Conservation (phyloP, 2,329 filamentous ascomycete species). For the Teratosphaeria gauchensis region DNA sequence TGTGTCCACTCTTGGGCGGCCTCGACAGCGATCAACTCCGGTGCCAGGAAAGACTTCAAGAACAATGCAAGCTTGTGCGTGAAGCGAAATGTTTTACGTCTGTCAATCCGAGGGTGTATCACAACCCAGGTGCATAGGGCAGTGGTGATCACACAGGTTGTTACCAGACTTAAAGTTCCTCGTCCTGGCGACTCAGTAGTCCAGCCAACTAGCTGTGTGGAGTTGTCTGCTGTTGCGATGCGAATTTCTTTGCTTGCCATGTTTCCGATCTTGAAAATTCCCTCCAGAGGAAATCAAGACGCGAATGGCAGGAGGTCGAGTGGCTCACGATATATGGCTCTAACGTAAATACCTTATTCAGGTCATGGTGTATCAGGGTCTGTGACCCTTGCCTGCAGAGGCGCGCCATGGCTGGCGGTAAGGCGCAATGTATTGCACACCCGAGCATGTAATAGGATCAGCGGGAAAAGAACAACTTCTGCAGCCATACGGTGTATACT, state of each 20-base stretch:
- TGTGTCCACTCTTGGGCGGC: too few relatives aligned
- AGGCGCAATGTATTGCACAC: not conserved
- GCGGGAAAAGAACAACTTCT: not conserved
- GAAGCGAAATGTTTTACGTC: too few relatives aligned
- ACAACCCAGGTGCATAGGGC: too few relatives aligned
- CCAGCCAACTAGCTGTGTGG: slow-evolving; percentile 20
- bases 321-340: not conserved
- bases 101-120: too few relatives aligned
- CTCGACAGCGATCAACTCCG: too few relatives aligned
- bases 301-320: not conserved
- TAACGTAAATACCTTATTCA: too few relatives aligned
- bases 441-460: not conserved
- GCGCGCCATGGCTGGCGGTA: not conserved
- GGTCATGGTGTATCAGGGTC: too few relatives aligned
- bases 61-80: too few relatives aligned
- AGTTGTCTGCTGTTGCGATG: not conserved
- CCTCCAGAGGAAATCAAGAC: not conserved
- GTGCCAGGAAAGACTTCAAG: too few relatives aligned
- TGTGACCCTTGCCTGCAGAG: not conserved
- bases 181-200: slow-evolving; percentile 21
- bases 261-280: not conserved
- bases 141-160: slow-evolving; percentile 15
- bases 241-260: not conserved
- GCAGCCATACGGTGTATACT: too few relatives aligned
- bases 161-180: slow-evolving; percentile 25